phyloP scores from a whole-genome alignment of 805 yeast genomes.

The Saturnispora hagleri region DNA sequence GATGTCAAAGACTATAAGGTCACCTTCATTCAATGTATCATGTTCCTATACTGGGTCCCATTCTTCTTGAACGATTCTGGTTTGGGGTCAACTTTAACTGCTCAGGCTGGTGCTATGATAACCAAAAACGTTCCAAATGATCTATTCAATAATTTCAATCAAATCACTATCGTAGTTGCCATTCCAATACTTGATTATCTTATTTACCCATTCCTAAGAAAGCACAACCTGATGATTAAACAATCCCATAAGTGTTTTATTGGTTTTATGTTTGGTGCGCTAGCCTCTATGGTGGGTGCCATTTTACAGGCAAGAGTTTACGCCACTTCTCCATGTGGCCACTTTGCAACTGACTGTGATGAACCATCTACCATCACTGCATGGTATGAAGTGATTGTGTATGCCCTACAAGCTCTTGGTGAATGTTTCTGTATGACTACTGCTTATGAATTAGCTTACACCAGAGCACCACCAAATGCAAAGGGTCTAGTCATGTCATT shows the following conservation, averaged over 20 bases:
- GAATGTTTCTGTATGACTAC: conserved; percentile 45
- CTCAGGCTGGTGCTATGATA: conserved; percentile 48
- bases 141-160: conserved; percentile 46
- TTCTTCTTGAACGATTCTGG: conserved; percentile 38
- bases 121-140: conserved; percentile 49
- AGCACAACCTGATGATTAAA: conserved; percentile 32
- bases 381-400: conserved; percentile 26
- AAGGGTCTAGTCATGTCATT: conserved; percentile 44
- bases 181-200: conserved; percentile 42
- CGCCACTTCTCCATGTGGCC: conserved; percentile 44
- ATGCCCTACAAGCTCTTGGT: conserved; percentile 37
- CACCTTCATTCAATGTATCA: conserved; percentile 36
- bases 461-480: conserved; percentile 44
- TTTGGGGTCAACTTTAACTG: conserved; percentile 38
- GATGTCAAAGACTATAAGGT: conserved; percentile 39
- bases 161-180: conserved; percentile 42
- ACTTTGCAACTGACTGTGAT: conserved; percentile 32
- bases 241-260: conserved; percentile 37
- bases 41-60: conserved; percentile 35
- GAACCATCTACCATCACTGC: conserved; percentile 27
- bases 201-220: conserved; percentile 41
- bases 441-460: conserved; percentile 45
- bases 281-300: conserved; percentile 42
- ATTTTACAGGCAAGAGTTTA: conserved; percentile 41
- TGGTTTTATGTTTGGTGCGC: conserved; percentile 40